A percentile compares a stretch with the other conserved stretches of the same genome.
These are phyloP conservation scores for Alternaria gansuensis DNA, from an alignment of 2,329 filamentous ascomycete species.

Conservation along the genomic window DNA sequence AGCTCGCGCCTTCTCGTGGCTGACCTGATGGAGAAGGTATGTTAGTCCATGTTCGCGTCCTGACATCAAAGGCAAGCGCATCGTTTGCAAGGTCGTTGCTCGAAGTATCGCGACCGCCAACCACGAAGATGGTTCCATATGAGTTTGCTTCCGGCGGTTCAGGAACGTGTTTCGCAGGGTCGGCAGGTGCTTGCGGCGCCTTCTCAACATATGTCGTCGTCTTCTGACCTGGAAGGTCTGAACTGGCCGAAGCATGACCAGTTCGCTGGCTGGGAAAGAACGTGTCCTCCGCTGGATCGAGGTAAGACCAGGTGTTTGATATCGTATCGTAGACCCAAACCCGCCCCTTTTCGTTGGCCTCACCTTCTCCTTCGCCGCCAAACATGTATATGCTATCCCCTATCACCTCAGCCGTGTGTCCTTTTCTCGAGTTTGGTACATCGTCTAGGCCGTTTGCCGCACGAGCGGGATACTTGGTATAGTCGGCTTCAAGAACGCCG, in stretches of 20 bases:
- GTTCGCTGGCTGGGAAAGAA: constrained; percentile 43
- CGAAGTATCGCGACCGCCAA: constrained; percentile 56
- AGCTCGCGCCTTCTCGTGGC: constrained; percentile 48
- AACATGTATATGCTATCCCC: constrained; percentile 58
- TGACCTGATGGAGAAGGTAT: constrained; percentile 58
- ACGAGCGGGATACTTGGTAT: constrained; percentile 49
- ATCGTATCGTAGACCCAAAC: constrained; percentile 58
- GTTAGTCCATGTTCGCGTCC: constrained; percentile 60
- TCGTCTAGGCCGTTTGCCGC: constrained; percentile 39
- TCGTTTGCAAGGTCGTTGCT: constrained; percentile 52
- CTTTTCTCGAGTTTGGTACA: constrained; percentile 52
- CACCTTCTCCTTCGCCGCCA: constrained; percentile 50
- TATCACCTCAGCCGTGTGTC: constrained; percentile 56
- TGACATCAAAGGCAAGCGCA: constrained; percentile 62
- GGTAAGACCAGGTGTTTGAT: constrained; percentile 53
- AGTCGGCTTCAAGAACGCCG: constrained; percentile 56
- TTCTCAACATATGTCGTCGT: constrained; percentile 40
- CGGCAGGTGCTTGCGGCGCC: constrained; percentile 54
- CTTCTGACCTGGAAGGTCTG: constrained; percentile 53
- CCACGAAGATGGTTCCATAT: constrained; percentile 62
- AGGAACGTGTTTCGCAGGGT: constrained; percentile 54
- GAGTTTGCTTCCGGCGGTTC: constrained; percentile 52
- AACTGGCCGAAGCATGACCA: constrained; percentile 51
- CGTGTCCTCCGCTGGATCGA: constrained; percentile 47
- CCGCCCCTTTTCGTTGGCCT: constrained; percentile 49